Conservation (phyloP, 2,329 filamentous ascomycete species). For the Gnomoniopsis sp. region DNA sequence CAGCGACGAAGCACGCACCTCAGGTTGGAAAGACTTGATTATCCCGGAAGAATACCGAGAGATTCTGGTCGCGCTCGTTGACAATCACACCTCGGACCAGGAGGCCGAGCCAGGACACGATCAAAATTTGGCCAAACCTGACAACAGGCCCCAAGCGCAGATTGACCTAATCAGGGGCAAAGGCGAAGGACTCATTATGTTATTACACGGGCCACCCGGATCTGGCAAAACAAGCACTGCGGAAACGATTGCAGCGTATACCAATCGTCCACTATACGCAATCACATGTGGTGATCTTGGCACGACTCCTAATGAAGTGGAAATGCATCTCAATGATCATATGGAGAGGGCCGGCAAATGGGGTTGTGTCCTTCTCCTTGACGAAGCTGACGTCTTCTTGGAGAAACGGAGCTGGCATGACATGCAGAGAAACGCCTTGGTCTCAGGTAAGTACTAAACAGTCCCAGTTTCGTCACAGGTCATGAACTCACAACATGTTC, state of each 20-base stretch:
- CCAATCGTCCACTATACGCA: conserved; percentile 10
- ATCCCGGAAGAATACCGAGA: neutral
- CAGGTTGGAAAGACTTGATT: neutral
- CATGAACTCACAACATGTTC: neutral
- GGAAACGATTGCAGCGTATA: conserved; percentile 16
- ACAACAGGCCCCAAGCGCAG: neutral
- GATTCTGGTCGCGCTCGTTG: neutral
- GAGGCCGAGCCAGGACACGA: neutral
- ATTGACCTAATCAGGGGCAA: conserved; percentile 8
- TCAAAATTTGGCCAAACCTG: neutral
- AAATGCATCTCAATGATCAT: conserved; percentile 15
- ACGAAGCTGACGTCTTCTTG: conserved; percentile 26
- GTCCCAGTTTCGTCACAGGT: neutral
- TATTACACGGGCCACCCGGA: conserved; percentile 7
- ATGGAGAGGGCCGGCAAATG: conserved; percentile 24
- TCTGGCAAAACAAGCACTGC: conserved; percentile 18
- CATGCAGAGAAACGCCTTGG: conserved; percentile 18
- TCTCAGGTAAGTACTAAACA: conserved; percentile 8
- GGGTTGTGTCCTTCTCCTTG: conserved; percentile 27
- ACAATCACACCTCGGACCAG: neutral
- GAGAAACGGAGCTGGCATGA: conserved; percentile 1
- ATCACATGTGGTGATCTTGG: conserved; percentile 22
- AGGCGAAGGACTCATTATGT: conserved; percentile 1
- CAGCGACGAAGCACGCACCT: neutral
- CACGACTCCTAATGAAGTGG: conserved; percentile 8